A percentile compares a stretch with the other conserved stretches of the same genome.
Evolutionary conservation across 768 basidiomycete genomes (phyloP).

Genomic region (Clitopilus passeckerianus): DNA sequence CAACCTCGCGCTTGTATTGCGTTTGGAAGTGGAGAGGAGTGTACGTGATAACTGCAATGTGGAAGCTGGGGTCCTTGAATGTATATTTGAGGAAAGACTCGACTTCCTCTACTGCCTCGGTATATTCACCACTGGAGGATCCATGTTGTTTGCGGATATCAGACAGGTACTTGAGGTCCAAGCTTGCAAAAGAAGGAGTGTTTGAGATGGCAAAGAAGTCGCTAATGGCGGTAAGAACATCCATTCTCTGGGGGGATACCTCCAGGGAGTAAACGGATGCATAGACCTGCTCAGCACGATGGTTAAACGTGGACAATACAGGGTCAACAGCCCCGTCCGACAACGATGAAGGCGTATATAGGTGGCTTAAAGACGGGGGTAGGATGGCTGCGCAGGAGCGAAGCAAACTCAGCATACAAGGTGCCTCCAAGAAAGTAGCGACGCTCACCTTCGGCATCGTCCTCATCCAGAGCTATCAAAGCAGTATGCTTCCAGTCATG

Average conservation of each 20-base stretch:
- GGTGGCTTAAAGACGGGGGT: conserved; percentile 20
- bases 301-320: conserved; percentile 52
- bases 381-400: conserved; percentile 20
- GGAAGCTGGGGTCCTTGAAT: conserved; percentile 32
- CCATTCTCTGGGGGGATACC: conserved; percentile 21
- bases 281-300: conserved; percentile 55
- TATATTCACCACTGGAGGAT: conserved; percentile 50
- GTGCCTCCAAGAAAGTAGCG: conserved; percentile 25
- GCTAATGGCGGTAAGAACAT: conserved; percentile 31
- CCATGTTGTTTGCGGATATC: conserved; percentile 45
- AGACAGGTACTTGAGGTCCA: conserved; percentile 50
- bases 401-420: conserved; percentile 47
- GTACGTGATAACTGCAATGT: conserved; percentile 52
- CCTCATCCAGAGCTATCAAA: conserved; percentile 52
- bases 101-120: conserved; percentile 36
- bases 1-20: conserved; percentile 9
- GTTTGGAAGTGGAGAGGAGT: conserved; percentile 26
- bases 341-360: conserved; percentile 28
- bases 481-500: conserved; percentile 45
- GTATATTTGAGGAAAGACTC: conserved; percentile 42
- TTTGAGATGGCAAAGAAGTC: conserved; percentile 51
- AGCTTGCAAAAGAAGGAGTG: conserved; percentile 52
- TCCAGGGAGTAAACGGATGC: conserved; percentile 41
- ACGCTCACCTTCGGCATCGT: conserved; percentile 44
- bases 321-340: conserved; percentile 12